These are phyloP conservation scores for Neonectria hederae DNA, from an alignment of 2,329 filamentous ascomycete species.

Conservation along the genomic window DNA sequence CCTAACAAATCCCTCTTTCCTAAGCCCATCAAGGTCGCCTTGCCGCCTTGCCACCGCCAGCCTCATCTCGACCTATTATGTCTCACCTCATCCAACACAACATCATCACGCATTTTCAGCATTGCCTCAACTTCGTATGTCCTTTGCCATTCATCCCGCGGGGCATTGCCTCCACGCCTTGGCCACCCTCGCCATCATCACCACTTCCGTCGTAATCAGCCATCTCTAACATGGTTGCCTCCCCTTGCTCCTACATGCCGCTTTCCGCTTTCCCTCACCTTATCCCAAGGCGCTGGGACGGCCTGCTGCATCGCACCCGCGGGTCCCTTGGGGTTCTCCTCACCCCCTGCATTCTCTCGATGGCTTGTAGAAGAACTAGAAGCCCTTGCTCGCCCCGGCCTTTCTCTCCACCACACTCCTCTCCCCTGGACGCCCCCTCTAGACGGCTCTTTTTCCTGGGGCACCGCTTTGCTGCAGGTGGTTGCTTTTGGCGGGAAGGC, in stretches of 20 bases:
- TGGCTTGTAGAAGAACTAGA: constrained; percentile 1
- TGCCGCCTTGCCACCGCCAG: not conserved
- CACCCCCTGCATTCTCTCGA: constrained; percentile 21
- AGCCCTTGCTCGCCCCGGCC: not conserved
- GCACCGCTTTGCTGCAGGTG: not conserved
- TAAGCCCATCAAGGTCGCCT: not conserved
- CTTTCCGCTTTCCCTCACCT: constrained; percentile 24
- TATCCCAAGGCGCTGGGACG: constrained; percentile 26
- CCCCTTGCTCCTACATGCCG: constrained; percentile 12
- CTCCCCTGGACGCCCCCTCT: not conserved
- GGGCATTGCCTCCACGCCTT: not conserved
- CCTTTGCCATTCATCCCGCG: not conserved
- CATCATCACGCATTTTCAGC: constrained; percentile 9
- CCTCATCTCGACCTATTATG: constrained; percentile 1
- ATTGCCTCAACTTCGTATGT: constrained; percentile 5
- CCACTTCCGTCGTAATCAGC: constrained; percentile 5
- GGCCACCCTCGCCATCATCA: constrained; percentile 3
- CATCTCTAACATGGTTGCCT: constrained; percentile 10
- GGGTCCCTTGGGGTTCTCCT: constrained; percentile 5
- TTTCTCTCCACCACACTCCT: not conserved
- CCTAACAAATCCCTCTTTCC: not conserved
- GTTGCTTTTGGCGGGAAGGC: not conserved
- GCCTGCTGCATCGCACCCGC: constrained; percentile 21
- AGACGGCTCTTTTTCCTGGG: not conserved
- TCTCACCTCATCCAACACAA: constrained; percentile 8